These are phyloP conservation scores for Coniochaeta sp. DNA, from an alignment of 2,329 filamentous ascomycete genomes.

Conservation along the genomic window DNA sequence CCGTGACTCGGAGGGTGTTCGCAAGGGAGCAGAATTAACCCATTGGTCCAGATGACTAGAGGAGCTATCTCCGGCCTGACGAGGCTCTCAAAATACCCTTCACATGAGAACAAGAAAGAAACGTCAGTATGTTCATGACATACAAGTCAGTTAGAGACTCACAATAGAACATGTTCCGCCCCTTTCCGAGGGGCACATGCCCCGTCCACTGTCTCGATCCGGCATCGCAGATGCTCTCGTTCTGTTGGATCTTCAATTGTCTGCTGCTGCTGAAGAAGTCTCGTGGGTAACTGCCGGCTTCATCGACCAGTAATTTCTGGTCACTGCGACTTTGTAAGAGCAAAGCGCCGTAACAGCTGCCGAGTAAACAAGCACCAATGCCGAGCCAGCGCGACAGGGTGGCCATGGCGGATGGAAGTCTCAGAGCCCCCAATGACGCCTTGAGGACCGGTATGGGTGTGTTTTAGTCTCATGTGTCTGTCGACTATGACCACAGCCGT, in stretches of 20 bases:
- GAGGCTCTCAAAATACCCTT: constrained; percentile 5
- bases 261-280: neutral
- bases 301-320: neutral
- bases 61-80: neutral
- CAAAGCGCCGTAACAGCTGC: neutral
- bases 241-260: constrained; percentile 1
- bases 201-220: constrained; percentile 4
- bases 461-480: no score
- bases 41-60: constrained; percentile 6
- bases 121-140: neutral
- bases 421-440: neutral
- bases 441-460: no score
- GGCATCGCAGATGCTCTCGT: constrained; percentile 6
- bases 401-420: neutral
- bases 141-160: neutral
- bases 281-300: neutral
- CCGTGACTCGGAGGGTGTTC: neutral
- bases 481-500: no score
- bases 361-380: neutral
- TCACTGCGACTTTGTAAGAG: neutral
- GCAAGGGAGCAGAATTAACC: neutral
- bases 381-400: neutral
- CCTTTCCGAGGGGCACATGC: neutral
- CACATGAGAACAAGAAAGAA: no score
- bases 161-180: constrained; percentile 6